A percentile compares a stretch with the other conserved stretches of the same genome.
These are phyloP conservation scores for Coemansia interrupta DNA, from an alignment of 192 early-diverging fungal species.

Conservation along the genomic window DNA sequence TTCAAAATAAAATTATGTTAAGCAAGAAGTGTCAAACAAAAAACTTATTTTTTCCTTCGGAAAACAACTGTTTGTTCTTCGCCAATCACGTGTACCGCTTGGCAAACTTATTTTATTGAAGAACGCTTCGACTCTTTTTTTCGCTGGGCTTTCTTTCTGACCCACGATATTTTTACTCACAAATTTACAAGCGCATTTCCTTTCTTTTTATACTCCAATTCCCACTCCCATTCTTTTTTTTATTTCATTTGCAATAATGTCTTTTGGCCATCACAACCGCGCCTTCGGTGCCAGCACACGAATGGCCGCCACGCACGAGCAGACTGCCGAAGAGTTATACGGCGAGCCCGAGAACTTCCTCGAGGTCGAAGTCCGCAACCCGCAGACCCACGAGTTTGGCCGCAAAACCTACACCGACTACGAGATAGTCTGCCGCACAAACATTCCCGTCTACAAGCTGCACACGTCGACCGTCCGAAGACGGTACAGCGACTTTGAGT, in stretches of 20 bases:
- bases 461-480: conserved; percentile 78
- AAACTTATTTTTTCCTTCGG: no score
- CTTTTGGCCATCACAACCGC: conserved; percentile 13
- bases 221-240: neutral
- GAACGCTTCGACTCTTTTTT: no score
- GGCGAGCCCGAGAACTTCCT: conserved; percentile 95
- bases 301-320: conserved; percentile 23
- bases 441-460: conserved; percentile 94
- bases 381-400: conserved; percentile 76
- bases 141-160: no score
- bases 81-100: no score
- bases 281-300: conserved; percentile 30
- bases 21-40: no score
- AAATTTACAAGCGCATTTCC: neutral
- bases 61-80: no score
- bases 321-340: conserved; percentile 57
- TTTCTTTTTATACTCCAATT: neutral
- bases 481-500: conserved; percentile 97
- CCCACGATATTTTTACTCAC: neutral
- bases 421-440: conserved; percentile 93
- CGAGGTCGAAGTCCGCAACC: conserved; percentile 90
- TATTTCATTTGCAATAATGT: neutral
- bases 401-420: conserved; percentile 92
- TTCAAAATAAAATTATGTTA: no score
- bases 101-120: no score